These are phyloP conservation scores for Talaromyces sp. DNA, from an alignment of 2,329 filamentous ascomycete species.

Conservation along the genomic window DNA sequence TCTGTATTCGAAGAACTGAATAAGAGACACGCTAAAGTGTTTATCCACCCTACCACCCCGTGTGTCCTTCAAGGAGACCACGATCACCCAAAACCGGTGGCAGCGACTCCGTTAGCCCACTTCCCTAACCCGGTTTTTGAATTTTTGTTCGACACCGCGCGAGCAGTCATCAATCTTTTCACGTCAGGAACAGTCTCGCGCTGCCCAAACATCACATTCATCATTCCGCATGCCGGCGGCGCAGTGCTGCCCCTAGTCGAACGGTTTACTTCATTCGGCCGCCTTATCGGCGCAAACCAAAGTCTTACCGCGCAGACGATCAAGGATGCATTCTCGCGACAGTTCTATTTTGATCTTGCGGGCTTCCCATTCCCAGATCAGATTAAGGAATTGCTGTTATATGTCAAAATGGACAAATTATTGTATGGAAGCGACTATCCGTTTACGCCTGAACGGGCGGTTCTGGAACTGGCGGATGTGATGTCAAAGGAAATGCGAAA, in stretches of 20 bases:
- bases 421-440: constrained; percentile 56
- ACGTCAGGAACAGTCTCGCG: constrained; percentile 22
- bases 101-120: constrained; percentile 22
- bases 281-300: constrained; percentile 19
- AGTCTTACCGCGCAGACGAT: background rate
- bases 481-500: constrained; percentile 39
- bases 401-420: constrained; percentile 42
- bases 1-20: constrained; percentile 51
- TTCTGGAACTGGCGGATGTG: constrained; percentile 33
- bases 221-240: constrained; percentile 27
- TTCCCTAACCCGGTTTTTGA: constrained; percentile 26
- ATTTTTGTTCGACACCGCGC: constrained; percentile 29
- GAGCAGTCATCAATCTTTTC: constrained; percentile 27
- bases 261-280: constrained; percentile 23
- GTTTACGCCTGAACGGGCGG: constrained; percentile 41
- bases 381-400: constrained; percentile 47
- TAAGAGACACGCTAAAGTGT: constrained; percentile 46
- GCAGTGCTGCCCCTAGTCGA: constrained; percentile 31
- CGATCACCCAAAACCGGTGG: background rate
- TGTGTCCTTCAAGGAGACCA: background rate
- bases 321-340: constrained; percentile 24
- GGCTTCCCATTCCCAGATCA: constrained; percentile 52
- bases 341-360: constrained; percentile 54
- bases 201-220: constrained; percentile 25
- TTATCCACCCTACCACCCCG: constrained; percentile 52